Conservation (phyloP, 352 stramenopile genomes). For the Pythium aquatile region DNA sequence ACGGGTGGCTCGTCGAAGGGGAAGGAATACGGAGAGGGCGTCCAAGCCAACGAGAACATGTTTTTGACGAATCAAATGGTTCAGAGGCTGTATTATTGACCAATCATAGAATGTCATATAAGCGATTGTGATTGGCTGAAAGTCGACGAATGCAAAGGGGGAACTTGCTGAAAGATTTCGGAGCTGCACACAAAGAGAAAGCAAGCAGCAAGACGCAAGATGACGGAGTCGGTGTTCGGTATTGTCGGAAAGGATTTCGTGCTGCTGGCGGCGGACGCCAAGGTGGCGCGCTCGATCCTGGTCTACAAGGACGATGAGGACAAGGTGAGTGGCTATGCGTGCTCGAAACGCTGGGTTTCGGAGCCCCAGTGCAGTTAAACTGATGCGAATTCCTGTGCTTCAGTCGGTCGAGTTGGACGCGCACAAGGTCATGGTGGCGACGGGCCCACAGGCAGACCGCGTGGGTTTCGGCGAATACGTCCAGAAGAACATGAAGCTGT, state of each 20-base stretch:
- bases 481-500: slow-evolving; percentile 92
- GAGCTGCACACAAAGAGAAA: slow-evolving; percentile 8
- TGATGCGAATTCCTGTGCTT: slow-evolving; percentile 11
- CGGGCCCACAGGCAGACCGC: slow-evolving; percentile 77
- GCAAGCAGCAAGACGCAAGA: slow-evolving; percentile 26
- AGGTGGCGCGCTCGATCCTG: slow-evolving; percentile 89
- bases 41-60: too few relatives aligned
- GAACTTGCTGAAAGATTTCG: slow-evolving; percentile 24
- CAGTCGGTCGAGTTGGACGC: slow-evolving; percentile 76
- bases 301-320: slow-evolving; percentile 93
- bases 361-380: neutral
- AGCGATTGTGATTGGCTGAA: slow-evolving; percentile 6
- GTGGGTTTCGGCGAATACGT: slow-evolving; percentile 86
- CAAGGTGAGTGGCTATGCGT: slow-evolving; percentile 62
- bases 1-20: neutral
- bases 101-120: neutral
- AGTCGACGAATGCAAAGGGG: neutral
- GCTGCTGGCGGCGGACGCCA: slow-evolving; percentile 88
- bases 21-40: neutral
- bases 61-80: slow-evolving; percentile 4
- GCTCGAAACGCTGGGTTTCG: neutral
- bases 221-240: slow-evolving; percentile 87
- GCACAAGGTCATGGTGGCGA: slow-evolving; percentile 81
- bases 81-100: neutral
- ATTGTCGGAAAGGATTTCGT: slow-evolving; percentile 92